These are phyloP conservation scores for Pseudotulostoma volvatum DNA, from an alignment of 495 filamentous ascomycete genomes.

Conservation along the genomic window DNA sequence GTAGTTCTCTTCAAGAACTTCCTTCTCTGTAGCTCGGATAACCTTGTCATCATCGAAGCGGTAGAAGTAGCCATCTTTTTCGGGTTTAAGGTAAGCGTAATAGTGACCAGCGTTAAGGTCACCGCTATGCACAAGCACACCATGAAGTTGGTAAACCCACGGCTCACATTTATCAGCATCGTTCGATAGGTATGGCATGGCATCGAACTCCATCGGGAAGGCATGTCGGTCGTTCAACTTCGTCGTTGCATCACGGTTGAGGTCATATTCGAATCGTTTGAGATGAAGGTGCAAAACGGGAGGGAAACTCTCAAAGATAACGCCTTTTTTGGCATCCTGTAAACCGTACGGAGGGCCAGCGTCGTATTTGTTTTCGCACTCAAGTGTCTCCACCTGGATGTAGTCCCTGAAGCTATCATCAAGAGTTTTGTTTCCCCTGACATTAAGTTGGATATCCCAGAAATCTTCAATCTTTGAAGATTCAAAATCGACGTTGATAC, in stretches of 20 bases:
- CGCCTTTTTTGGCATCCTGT: slow-evolving; percentile 93
- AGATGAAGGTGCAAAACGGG: slow-evolving; percentile 90
- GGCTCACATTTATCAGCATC: slow-evolving; percentile 78
- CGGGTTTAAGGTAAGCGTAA: slow-evolving; percentile 90
- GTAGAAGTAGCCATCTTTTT: slow-evolving; percentile 85
- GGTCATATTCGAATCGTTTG: slow-evolving; percentile 96
- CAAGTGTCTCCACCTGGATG: slow-evolving; percentile 86
- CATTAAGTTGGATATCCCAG: slow-evolving; percentile 97
- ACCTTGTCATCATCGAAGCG: slow-evolving; percentile 96
- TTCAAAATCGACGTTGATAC: slow-evolving; percentile 95
- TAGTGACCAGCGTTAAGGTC: slow-evolving; percentile 98
- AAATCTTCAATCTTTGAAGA: slow-evolving; percentile 91
- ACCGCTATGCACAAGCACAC: slow-evolving; percentile 90
- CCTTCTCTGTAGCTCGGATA: slow-evolving; percentile 76
- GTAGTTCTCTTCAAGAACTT: slow-evolving; percentile 92
- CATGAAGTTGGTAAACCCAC: slow-evolving; percentile 83
- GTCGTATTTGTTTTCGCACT: slow-evolving; percentile 96
- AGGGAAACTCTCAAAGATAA: slow-evolving; percentile 92
- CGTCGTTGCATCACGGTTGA: slow-evolving; percentile 91
- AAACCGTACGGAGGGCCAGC: slow-evolving; percentile 75
- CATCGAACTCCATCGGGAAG: slow-evolving; percentile 88
- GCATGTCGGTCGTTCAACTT: slow-evolving; percentile 98
- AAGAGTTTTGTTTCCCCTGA: slow-evolving; percentile 79
- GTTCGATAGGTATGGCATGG: slow-evolving; percentile 69
- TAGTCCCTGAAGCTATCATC: slow-evolving; percentile 94